Percentiles rank a stretch among this genome's conserved stretches.
Evolutionary conservation across 2,329 filamentous ascomycete genomes (phyloP).

Genomic region (Aphanocladium album): DNA sequence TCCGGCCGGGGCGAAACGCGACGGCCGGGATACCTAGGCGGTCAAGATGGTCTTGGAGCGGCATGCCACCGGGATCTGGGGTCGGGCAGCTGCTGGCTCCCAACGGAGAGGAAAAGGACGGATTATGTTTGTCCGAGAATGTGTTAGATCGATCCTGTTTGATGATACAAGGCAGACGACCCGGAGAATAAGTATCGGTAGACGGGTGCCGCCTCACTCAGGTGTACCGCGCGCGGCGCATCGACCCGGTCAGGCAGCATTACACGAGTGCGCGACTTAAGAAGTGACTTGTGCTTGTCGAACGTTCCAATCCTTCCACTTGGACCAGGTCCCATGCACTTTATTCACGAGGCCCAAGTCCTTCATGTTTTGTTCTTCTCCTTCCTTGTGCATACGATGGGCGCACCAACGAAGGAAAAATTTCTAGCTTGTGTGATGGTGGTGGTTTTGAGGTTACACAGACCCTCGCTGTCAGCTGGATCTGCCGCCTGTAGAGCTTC

Average conservation of each 20-base stretch:
- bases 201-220: background rate
- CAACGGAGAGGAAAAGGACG: too few species aligned
- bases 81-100: too few species aligned
- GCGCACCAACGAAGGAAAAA: background rate
- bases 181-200: background rate
- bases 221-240: background rate
- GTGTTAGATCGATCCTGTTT: background rate
- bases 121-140: too few species aligned
- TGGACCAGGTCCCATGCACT: background rate
- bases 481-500: background rate
- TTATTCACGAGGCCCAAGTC: background rate
- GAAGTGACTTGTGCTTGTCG: background rate
- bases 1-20: background rate
- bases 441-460: slow-evolving; percentile 4
- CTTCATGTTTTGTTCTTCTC: background rate
- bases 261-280: background rate
- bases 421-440: background rate
- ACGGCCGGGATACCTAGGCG: background rate
- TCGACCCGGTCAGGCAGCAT: background rate
- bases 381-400: background rate
- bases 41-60: background rate
- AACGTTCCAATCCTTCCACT: background rate
- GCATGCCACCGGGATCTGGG: background rate
- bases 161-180: background rate
- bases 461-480: slow-evolving; percentile 2